Base-by-base conservation (phyloP, 129 eudicot species). In the Erigeron canadensis region DNA sequence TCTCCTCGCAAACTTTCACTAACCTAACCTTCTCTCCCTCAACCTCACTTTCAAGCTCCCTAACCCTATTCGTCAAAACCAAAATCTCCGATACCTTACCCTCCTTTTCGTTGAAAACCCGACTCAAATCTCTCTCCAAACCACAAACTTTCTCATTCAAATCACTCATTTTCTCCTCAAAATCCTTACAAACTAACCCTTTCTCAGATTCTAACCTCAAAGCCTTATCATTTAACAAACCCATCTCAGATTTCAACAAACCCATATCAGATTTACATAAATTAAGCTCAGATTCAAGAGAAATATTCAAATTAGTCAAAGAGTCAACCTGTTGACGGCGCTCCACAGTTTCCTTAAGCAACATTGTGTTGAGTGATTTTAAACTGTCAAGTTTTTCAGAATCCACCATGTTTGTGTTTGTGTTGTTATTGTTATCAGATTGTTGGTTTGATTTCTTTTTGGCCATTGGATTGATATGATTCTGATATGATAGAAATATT, bases 261-360 rank as follows among this genome's bases (percentile, higher is more conserved):
- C 22, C 76, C 60, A 42, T 75, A 76, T 84, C 96, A 62, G 80
- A 73, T 48, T 78, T 75, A 48, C 86, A 78, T 74, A 77, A 82
- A 71, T 74, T 82, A 42, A 94, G 64, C 80, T 85, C 96, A 37
- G 75, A 63, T 65, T 87, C 85, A 74, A 94, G 72, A 23, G 74
- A 76, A 48, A 42, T 80, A 63, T 84, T 87, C 0, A 65, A 7
- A 61, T 78, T 76, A 5, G 50, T 11, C 0, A 90, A 64, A 10
- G 89, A 77, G 18, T 82, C 91, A 12, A 94, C 87, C 87, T 80
- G 89, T 19, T 89, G 88, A 53, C 98, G 88, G 22, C 87, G 82
- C 81, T 83, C 96, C 11, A 78, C 76, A 2, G 93, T 81, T 80
- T 94, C 93, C 72, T 84, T 87, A 9, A 94, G 76, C 62, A 94